These are phyloP conservation scores for Suillus alpinus DNA, from an alignment of 768 basidiomycete species.

Conservation along the genomic window DNA sequence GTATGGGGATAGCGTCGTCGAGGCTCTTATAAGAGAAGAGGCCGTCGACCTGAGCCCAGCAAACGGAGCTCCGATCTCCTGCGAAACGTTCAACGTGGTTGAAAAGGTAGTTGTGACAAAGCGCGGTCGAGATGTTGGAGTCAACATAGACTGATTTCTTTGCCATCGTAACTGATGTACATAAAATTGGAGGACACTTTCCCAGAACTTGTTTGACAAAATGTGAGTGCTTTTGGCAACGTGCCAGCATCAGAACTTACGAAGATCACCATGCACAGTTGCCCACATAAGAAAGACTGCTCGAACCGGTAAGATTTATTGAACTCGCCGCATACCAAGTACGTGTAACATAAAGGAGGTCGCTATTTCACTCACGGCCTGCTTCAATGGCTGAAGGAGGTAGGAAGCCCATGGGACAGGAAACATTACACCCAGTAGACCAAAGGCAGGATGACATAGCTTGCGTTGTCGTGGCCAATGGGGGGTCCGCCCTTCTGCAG, in stretches of 20 bases:
- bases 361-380: background rate
- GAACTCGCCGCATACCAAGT: background rate
- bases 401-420: too few species aligned
- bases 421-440: too few species aligned
- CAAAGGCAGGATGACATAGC: too few species aligned
- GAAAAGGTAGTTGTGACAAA: background rate
- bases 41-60: too few species aligned
- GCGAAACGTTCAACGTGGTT: conserved; percentile 30
- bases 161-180: conserved; percentile 17
- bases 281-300: background rate
- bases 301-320: background rate
- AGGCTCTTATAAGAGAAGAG: too few species aligned
- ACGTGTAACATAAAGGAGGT: background rate
- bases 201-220: background rate
- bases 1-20: too few species aligned
- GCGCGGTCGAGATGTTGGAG: background rate
- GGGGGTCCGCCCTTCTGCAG: too few species aligned
- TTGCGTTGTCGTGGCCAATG: too few species aligned
- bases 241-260: background rate
- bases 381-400: background rate
- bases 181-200: background rate
- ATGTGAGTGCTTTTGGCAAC: background rate
- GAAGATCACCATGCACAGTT: background rate
- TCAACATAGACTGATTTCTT: conserved; percentile 3
- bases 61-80: too few species aligned